phyloP scores from a whole-genome alignment of 148 eudicot genomes.

The Limonium bicolor region DNA sequence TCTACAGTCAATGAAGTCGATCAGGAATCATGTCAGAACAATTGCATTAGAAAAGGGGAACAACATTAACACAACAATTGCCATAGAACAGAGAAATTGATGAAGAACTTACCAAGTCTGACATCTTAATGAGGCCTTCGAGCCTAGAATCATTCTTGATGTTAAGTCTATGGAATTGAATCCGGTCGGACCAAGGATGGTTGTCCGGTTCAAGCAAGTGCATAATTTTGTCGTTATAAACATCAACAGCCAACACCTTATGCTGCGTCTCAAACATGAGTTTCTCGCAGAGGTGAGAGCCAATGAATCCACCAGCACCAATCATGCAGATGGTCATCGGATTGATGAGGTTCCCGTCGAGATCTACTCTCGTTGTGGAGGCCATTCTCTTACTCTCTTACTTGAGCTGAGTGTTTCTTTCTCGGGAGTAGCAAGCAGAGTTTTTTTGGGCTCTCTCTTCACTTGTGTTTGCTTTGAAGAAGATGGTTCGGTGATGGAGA shows the following conservation, averaged over 20 bases:
- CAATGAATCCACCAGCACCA: conserved; percentile 97
- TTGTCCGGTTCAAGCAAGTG: conserved; percentile 64
- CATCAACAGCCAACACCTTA: conserved; percentile 86
- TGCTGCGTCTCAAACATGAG: conserved; percentile 78
- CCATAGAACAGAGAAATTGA: conserved; percentile 1
- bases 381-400: conserved; percentile 17
- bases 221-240: conserved; percentile 89
- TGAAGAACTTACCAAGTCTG: conserved; percentile 59
- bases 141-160: conserved; percentile 93
- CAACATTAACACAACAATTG: no score
- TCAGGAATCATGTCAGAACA: no score
- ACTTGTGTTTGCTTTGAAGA: no score
- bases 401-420: no score
- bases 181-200: conserved; percentile 49
- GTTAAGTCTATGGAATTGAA: conserved; percentile 79
- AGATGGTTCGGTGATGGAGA: no score
- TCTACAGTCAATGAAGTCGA: conserved; percentile 18
- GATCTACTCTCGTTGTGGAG: conserved; percentile 56
- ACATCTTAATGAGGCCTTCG: conserved; percentile 89
- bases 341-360: conserved; percentile 65
- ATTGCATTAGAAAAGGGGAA: no score
- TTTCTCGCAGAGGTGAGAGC: conserved; percentile 92
- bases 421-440: no score
- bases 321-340: conserved; percentile 88
- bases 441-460: no score